Evolutionary conservation across 768 basidiomycete species (phyloP).

Genomic region (Calocybe cyanea): DNA sequence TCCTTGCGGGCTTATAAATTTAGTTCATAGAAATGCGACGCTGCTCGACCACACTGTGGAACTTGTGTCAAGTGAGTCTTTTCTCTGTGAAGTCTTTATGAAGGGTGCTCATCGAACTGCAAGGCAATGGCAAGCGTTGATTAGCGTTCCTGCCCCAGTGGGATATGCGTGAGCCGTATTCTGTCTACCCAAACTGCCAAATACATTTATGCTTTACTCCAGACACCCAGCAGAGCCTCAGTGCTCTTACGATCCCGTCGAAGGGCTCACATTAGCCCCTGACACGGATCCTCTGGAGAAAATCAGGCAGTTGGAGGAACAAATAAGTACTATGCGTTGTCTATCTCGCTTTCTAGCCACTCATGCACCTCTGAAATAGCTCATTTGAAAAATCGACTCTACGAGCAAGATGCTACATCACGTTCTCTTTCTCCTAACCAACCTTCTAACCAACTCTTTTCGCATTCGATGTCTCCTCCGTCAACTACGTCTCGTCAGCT

Average conservation of each 20-base stretch:
- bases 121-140: constrained; percentile 78
- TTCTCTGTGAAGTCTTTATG: neutral
- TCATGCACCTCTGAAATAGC: constrained; percentile 33
- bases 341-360: neutral
- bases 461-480: constrained; percentile 13
- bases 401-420: constrained; percentile 42
- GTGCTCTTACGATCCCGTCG: constrained; percentile 84
- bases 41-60: constrained; percentile 78
- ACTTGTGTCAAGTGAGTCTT: constrained; percentile 75
- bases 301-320: constrained; percentile 71
- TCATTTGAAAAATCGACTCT: constrained; percentile 58
- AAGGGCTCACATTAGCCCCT: constrained; percentile 72
- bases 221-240: constrained; percentile 86
- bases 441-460: constrained; percentile 18
- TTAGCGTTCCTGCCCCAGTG: constrained; percentile 80
- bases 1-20: neutral
- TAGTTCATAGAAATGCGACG: constrained; percentile 74
- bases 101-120: constrained; percentile 22
- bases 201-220: constrained; percentile 14
- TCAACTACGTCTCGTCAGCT: constrained; percentile 18
- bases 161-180: constrained; percentile 68
- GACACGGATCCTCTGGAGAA: constrained; percentile 79
- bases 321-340: constrained; percentile 51
- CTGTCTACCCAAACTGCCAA: constrained; percentile 1
- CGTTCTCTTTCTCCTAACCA: constrained; percentile 35